A percentile compares a stretch with the other conserved stretches of the same genome.
Conservation (phyloP, 2,329 filamentous ascomycete genomes). For the Macrophomina pseudophaseolina region DNA sequence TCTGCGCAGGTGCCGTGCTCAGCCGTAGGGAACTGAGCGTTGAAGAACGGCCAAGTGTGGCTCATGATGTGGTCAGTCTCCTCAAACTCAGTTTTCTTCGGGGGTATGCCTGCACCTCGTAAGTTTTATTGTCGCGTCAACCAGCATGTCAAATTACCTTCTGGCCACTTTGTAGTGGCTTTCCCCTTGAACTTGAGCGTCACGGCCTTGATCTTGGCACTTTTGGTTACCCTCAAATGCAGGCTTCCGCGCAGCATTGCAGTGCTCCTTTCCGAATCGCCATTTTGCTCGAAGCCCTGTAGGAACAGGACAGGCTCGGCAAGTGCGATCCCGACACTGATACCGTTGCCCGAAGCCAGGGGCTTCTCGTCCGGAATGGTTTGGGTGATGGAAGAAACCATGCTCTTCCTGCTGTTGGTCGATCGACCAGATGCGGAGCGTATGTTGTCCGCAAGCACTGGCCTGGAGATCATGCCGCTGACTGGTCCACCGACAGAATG, state of each 20-base stretch:
- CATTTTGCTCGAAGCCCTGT: conserved; percentile 76
- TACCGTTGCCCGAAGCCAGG: conserved; percentile 76
- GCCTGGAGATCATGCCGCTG: conserved; percentile 45
- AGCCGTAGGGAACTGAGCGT: conserved; percentile 68
- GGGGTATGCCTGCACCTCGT: conserved; percentile 72
- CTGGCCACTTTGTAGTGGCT: conserved; percentile 93
- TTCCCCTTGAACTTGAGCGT: conserved; percentile 84
- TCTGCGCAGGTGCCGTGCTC: conserved; percentile 68
- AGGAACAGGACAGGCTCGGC: conserved; percentile 83
- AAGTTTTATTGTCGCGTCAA: conserved; percentile 27
- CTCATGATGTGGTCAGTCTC: conserved; percentile 87
- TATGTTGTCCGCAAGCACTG: conserved; percentile 48
- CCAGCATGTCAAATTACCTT: conserved; percentile 58
- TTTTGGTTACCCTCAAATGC: conserved; percentile 81
- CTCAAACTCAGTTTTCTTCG: conserved; percentile 79
- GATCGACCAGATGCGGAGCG: conserved; percentile 41
- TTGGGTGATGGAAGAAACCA: conserved; percentile 39
- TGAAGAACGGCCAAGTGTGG: conserved; percentile 92
- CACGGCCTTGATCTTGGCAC: conserved; percentile 89
- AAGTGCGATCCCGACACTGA: conserved; percentile 74
- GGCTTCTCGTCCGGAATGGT: conserved; percentile 64
- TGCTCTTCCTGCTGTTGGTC: conserved; percentile 34
- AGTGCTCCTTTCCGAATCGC: conserved; percentile 68
- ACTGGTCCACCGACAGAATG: conserved; percentile 47
- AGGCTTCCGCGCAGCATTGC: conserved; percentile 86